Base-by-base conservation (phyloP, 176 grass and related monocot genomes). In the Tillandsia leiboldiana region DNA sequence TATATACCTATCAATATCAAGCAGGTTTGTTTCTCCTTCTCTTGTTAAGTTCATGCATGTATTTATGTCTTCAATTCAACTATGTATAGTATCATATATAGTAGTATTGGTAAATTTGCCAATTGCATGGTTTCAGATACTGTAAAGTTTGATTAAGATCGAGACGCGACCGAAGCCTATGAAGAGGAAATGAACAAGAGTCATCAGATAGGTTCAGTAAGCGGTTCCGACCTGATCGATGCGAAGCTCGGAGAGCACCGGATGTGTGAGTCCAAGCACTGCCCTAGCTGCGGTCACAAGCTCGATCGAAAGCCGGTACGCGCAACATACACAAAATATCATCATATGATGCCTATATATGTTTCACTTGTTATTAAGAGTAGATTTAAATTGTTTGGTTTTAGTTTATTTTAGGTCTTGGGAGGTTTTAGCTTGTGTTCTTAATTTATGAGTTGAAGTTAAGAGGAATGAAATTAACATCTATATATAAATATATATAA, bases 261-360 rank as follows among this genome's bases (percentile, higher is more conserved):
- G 49, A 83, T 73, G 59, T 80, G 81, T 65, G 71, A 75, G 67
- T 78, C 84, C 15, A 79, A 79, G 77, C 82, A 73, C 65, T 97
- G 94, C 77, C 82, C 94, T 1, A 73, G 79, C 51, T 97, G 94
- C 51, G 85, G 89, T 68, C 77, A 93, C 73, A 81, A 81, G 81
- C 72, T 87, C 83, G 79, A 85, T 61, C 76, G 51, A 5, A 71
- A 79, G 54, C 73, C 85, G 68, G 88, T 91, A 81, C 22, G 63
- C 28, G 11, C 23, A 49, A 33, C 2, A 33, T 52, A 74, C 24
- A 52, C 18, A 18, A 59, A 59, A 22, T 59, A 59, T 59, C n/a
- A 59, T 22, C 56, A 59, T n/a, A 59, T 59, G 56, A 59, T 6
- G 20, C 4, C 5, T 42, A 7, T 42, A 7, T 42, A 42, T 42